phyloP scores from a whole-genome alignment of 192 early-diverging fungal genomes.

The Rhizoclosmatium globosum region DNA sequence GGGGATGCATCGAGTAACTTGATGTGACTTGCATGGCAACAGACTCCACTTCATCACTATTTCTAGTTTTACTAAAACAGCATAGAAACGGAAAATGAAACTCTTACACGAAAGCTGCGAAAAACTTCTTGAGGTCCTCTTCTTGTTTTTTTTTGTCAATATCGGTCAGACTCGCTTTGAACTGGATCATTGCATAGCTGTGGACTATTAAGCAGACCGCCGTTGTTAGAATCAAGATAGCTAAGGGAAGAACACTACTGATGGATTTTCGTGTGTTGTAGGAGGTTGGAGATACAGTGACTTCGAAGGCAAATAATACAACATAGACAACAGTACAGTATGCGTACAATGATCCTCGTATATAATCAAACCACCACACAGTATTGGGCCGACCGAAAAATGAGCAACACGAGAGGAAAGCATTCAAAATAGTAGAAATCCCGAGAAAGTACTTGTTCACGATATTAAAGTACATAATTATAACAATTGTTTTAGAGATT shows the following conservation, averaged over 20 bases:
- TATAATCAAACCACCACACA: slow-evolving; percentile 21
- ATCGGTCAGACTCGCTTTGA: slow-evolving; percentile 1
- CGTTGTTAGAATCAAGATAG: not conserved
- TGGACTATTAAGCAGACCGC: slow-evolving; percentile 6
- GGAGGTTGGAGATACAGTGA: not conserved
- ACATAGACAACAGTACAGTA: slow-evolving; percentile 4
- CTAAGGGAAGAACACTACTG: not conserved
- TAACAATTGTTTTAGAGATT: slow-evolving; percentile 13
- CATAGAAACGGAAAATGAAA: too few species aligned
- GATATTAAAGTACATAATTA: slow-evolving; percentile 23
- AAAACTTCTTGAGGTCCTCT: slow-evolving; percentile 26
- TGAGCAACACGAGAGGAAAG: not conserved
- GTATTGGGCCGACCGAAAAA: slow-evolving; percentile 16
- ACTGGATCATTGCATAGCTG: slow-evolving; percentile 24
- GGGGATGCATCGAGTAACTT: too few species aligned
- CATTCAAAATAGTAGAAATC: not conserved
- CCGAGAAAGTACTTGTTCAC: slow-evolving; percentile 11
- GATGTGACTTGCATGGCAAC: too few species aligned
- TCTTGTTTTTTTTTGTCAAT: slow-evolving; percentile 17
- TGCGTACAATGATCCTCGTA: slow-evolving; percentile 9
- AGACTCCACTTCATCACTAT: too few species aligned
- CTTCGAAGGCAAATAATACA: not conserved
- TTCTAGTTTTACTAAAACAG: too few species aligned
- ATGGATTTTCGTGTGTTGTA: not conserved
- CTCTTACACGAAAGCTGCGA: slow-evolving; percentile 14